Base-by-base conservation (phyloP, 352 stramenopile genomes). In the Pythium phragmiticola region DNA sequence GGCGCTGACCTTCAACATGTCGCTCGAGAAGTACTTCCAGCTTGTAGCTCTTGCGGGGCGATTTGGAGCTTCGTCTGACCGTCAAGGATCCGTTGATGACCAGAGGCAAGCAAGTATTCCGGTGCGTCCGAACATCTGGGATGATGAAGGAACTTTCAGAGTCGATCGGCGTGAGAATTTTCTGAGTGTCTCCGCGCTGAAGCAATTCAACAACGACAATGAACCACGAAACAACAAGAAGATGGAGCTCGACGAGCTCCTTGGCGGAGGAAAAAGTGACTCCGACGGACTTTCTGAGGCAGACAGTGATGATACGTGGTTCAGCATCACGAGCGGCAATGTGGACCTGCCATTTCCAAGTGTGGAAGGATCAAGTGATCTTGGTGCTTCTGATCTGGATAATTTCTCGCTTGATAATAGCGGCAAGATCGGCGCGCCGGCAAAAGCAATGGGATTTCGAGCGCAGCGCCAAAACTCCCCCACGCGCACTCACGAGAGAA, bases 301-400 rank as follows among this genome's bases (percentile, higher is more conserved):
- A 46, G 80, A 81, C 34, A 96, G 87, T 75, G 87, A 96, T 57
- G 87, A 96, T 49, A 94, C 87, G 0, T 96, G 87, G 87, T 96
- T 96, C 65, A 96, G 87, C 45, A 90, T 96, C 51, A 78, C 84
- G 14, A 92, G 80, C 48, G 82, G 78, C 16, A 89, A 82, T 33
- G 56, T 82, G 26, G 82, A 90, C 52, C 23, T 55, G 33, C 26
- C 51, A 1, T 52, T 54, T 16, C 28, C 60, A 23, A 30, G 47
- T 26, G 19, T 16, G 23, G 53, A 59, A 9, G 33, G 34, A 11
- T 49, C 43, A 2, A 36, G 33, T 6, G 60, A 55, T 3, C 9
- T 47, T 19, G 26, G 36, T 39, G 12, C 17, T 12, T 23, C 56
- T 9, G 58, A 66, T n/a, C 28, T 72, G n/a, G 65, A 72, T 53